These are phyloP conservation scores for Cladosporium sp. DNA, from an alignment of 2,329 filamentous ascomycete species.

Conservation along the genomic window DNA sequence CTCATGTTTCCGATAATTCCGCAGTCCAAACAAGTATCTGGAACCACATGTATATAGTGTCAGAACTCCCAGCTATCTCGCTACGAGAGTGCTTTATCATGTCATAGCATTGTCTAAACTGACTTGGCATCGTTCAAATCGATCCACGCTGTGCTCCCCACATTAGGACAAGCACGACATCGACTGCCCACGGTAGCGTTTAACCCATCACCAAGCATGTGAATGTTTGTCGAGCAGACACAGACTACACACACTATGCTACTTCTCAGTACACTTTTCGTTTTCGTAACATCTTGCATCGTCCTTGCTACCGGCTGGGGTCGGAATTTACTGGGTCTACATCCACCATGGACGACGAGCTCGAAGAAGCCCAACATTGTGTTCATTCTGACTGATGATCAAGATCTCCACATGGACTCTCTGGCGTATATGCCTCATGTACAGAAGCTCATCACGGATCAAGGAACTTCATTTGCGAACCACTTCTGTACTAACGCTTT, in stretches of 20 bases:
- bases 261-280: not conserved
- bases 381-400: conserved; percentile 66
- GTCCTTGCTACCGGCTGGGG: not conserved
- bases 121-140: not conserved
- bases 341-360: not conserved
- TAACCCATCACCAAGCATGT: not conserved
- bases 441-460: conserved; percentile 15
- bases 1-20: too few relatives aligned
- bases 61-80: too few relatives aligned
- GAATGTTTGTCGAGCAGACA: too few relatives aligned
- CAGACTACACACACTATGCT: not conserved
- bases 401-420: conserved; percentile 60
- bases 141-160: not conserved
- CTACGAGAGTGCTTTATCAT: too few relatives aligned
- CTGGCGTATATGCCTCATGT: conserved; percentile 57
- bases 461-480: conserved; percentile 48
- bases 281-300: not conserved
- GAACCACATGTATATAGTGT: too few relatives aligned
- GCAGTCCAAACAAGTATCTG: too few relatives aligned
- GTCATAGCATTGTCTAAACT: too few relatives aligned
- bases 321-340: not conserved
- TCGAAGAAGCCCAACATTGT: conserved; percentile 52
- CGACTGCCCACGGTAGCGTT: not conserved
- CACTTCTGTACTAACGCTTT: conserved; percentile 65
- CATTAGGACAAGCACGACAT: not conserved